Evolutionary conservation across 306 rosid genomes (phyloP), one percentile per base, ranked within the genome.

Genomic region (Lithocarpus polystachyus): DNA sequence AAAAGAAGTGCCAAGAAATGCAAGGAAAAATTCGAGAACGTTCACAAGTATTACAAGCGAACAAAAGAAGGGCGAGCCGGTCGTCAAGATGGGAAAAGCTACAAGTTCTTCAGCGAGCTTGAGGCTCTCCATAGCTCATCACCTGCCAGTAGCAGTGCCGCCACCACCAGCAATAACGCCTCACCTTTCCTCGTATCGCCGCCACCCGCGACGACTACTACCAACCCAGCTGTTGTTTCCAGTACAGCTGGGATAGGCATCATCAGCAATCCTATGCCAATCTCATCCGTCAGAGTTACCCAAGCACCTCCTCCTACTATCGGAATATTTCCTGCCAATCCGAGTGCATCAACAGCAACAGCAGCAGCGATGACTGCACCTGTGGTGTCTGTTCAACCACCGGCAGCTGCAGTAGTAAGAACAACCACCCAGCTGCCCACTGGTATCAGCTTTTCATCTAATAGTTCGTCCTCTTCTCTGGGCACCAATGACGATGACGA

Each of bases 1-100:
- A 56, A 52, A 4, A 70, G 90, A 48, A 87, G 54, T 65, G 86
- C 81, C 26, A 84, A 87, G 73, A 87, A 87, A 82, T 87, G 90
- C 85, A 87, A 87, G 19, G 90, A 87, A 72, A 87, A 87, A 68
- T 87, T 87, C 19, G 90, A 87, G 37, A 84, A 87, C 82, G 88
- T 84, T 31, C 84, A 84, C 48, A 87, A 84, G 57, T 87, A 87
- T 14, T 82, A 84, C 86, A 87, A 84, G 62, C 73, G 88, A 17
- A 87, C 90, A 1, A 87, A 87, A 61, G 90, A 87, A 82, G 83
- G 86, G 45, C 82, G 90, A 15, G 88, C 86, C 1, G 90, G 88
- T 4, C 88, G 90, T 22, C 88, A 82, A 68, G 88, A 87, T 83
- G 90, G 90, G 23, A 87, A 87, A 37, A 82, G 77, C 22, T 87